Evolutionary conservation across 1,284 basidiomycete genomes (phyloP).

Genomic region (Xerocomus amazonicus): DNA sequence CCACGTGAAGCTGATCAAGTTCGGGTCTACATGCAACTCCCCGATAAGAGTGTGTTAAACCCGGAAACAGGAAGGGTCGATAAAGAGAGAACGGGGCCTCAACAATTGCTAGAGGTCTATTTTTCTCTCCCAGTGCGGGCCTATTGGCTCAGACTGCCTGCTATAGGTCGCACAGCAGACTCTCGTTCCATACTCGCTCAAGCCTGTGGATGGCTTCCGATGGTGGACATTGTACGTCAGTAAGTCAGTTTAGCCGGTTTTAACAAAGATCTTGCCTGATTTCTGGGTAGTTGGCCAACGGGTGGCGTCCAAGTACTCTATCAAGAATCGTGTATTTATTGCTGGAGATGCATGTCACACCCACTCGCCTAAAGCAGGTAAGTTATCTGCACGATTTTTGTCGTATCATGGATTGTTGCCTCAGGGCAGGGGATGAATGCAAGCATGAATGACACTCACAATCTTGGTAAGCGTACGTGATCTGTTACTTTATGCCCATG

Average conservation of each 20-base stretch:
- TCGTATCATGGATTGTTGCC: background rate
- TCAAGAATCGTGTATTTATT: conserved; percentile 44
- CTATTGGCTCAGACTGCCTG: background rate
- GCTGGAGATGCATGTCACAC: conserved; percentile 49
- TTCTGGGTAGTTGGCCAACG: conserved; percentile 40
- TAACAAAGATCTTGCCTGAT: background rate
- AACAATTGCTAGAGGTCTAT: conserved; percentile 38
- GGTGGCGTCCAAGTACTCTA: conserved; percentile 41
- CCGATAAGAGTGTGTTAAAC: conserved; percentile 35
- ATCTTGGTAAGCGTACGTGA: conserved; percentile 28
- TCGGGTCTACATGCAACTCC: conserved; percentile 47
- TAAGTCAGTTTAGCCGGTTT: conserved; percentile 7
- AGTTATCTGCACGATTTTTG: background rate
- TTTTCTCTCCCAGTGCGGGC: background rate
- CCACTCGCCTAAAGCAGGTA: conserved; percentile 50
- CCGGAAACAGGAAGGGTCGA: conserved; percentile 37
- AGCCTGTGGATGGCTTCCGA: conserved; percentile 39
- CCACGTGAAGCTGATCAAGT: conserved; percentile 41
- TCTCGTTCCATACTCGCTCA: conserved; percentile 43
- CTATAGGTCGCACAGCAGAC: conserved; percentile 23
- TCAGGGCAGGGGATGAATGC: conserved; percentile 74
- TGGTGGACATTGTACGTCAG: conserved; percentile 48
- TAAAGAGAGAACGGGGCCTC: conserved; percentile 41
- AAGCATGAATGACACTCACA: conserved; percentile 49
- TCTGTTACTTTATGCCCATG: background rate